Percentiles rank a stretch among this genome's conserved stretches.
phyloP scores from a whole-genome alignment of 805 yeast species.

The Ogataea salicorniae region DNA sequence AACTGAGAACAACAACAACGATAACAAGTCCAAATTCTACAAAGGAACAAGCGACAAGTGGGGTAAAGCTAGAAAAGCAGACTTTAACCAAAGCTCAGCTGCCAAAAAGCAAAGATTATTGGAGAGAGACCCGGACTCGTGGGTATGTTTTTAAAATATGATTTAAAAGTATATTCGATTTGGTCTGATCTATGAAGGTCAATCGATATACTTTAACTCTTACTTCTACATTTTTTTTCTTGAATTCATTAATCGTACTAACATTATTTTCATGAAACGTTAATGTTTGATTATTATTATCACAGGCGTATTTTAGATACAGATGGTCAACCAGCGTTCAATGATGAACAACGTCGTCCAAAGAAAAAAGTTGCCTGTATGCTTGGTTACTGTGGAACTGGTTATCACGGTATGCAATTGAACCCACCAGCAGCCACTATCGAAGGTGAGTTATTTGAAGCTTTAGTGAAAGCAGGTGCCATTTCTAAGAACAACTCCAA shows the following conservation, averaged over 20 bases:
- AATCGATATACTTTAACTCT: too few species aligned
- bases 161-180: background rate
- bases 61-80: conserved; percentile 26
- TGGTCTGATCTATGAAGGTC: too few species aligned
- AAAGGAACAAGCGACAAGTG: conserved; percentile 12
- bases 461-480: conserved; percentile 83
- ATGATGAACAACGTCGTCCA: conserved; percentile 59
- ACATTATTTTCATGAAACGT: background rate
- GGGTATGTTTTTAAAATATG: conserved; percentile 43
- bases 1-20: background rate
- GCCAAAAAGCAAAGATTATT: conserved; percentile 28
- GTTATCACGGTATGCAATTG: conserved; percentile 93
- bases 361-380: conserved; percentile 85
- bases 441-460: conserved; percentile 82
- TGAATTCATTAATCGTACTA: too few species aligned
- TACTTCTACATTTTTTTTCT: too few species aligned
- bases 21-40: background rate
- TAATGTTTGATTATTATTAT: conserved; percentile 1
- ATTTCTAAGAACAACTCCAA: conserved; percentile 80
- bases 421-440: conserved; percentile 87
- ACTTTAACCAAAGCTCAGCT: conserved; percentile 20
- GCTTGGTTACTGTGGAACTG: conserved; percentile 94
- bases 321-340: conserved; percentile 53
- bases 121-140: conserved; percentile 39
- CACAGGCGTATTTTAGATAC: conserved; percentile 48